Evolutionary conservation across 768 basidiomycete species (phyloP).

Genomic region (Lactifluus hygrophoroides): DNA sequence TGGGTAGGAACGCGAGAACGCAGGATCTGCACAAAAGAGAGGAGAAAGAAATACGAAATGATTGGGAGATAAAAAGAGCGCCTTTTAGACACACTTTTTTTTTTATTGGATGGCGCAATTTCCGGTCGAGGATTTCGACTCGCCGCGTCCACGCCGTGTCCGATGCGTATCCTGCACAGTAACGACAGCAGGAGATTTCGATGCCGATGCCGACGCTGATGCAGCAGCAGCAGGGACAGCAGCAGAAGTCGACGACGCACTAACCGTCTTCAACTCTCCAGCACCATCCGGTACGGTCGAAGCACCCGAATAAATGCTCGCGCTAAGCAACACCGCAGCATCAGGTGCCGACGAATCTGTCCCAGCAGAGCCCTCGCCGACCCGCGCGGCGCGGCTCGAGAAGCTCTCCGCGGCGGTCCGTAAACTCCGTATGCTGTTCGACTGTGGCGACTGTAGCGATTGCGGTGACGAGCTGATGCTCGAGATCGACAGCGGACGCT

Average conservation of each 20-base stretch:
- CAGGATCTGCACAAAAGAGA: background rate
- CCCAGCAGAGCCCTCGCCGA: background rate
- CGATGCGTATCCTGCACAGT: background rate
- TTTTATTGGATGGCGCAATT: slow-evolving; percentile 14
- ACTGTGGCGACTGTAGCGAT: slow-evolving; percentile 30
- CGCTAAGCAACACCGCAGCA: background rate
- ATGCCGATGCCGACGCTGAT: background rate
- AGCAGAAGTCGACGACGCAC: background rate
- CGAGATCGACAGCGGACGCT: slow-evolving; percentile 44
- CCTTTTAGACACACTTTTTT: background rate
- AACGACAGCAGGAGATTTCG: background rate
- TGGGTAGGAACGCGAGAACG: no score
- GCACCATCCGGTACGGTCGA: background rate
- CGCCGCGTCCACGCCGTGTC: slow-evolving; percentile 8
- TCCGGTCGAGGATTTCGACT: background rate
- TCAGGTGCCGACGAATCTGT: background rate
- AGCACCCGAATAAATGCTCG: background rate
- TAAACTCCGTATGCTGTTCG: slow-evolving; percentile 48
- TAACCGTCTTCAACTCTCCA: background rate
- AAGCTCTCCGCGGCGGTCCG: slow-evolving; percentile 42
- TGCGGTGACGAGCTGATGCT: slow-evolving; percentile 36
- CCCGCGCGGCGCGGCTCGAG: slow-evolving; percentile 27
- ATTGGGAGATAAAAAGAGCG: background rate
- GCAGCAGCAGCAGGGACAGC: background rate
- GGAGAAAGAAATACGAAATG: background rate